A percentile compares a stretch with the other conserved stretches of the same genome.
Conservation (phyloP, 164 flowering plant genomes). For the Kingdonia uniflora region DNA sequence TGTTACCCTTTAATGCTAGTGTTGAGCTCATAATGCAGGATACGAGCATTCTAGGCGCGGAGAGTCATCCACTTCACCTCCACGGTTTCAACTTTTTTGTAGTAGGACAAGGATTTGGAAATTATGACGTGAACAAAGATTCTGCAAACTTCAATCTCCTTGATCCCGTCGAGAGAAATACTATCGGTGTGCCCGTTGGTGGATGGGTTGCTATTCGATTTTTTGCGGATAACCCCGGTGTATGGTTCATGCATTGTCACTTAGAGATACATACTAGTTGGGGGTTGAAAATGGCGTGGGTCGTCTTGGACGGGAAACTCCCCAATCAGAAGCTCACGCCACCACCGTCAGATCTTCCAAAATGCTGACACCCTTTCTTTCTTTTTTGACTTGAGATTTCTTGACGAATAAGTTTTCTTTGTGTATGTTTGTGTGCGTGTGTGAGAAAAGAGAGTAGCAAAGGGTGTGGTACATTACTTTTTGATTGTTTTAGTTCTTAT, state of each 20-base stretch:
- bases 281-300: constrained; percentile 54
- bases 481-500: no score
- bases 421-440: no score
- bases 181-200: constrained; percentile 47
- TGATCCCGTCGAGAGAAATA: constrained; percentile 56
- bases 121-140: constrained; percentile 40
- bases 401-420: no score
- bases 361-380: no score
- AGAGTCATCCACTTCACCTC: constrained; percentile 61
- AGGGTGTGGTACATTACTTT: no score
- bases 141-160: constrained; percentile 39
- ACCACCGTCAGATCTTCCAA: constrained; percentile 51
- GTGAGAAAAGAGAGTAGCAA: no score
- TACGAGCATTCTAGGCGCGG: constrained; percentile 52
- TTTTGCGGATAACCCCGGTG: constrained; percentile 59
- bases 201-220: constrained; percentile 68
- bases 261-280: constrained; percentile 34
- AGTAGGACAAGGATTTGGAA: constrained; percentile 58
- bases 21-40: constrained; percentile 59
- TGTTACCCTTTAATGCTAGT: constrained; percentile 36
- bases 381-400: no score
- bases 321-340: constrained; percentile 42
- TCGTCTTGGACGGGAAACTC: constrained; percentile 38
- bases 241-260: constrained; percentile 24
- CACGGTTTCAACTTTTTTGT: constrained; percentile 60